A percentile compares a stretch with the other conserved stretches of the same genome.
Conservation (phyloP, 2,329 filamentous ascomycete genomes). For the Aspergillus sp. region DNA sequence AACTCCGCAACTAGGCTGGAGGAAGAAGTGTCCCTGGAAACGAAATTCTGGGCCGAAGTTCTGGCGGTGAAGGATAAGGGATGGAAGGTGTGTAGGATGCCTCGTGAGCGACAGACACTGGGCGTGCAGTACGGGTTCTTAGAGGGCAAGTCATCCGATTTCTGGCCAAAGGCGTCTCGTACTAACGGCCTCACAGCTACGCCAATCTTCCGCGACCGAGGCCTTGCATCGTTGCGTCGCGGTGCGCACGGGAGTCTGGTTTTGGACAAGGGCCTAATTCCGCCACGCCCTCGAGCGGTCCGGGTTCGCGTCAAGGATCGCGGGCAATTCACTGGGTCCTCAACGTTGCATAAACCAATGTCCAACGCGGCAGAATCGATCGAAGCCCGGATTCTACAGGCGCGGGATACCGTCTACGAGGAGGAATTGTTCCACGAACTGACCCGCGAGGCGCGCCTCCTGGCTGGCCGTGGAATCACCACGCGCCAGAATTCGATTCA, state of each 20-base stretch:
- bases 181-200: constrained; percentile 33
- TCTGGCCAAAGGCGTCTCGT: not conserved
- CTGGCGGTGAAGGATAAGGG: constrained; percentile 70
- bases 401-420: constrained; percentile 45
- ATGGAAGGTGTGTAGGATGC: constrained; percentile 75
- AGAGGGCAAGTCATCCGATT: constrained; percentile 49
- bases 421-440: constrained; percentile 86
- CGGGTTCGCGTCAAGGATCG: constrained; percentile 57
- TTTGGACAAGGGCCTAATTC: constrained; percentile 54
- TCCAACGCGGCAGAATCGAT: constrained; percentile 17
- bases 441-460: constrained; percentile 64
- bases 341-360: constrained; percentile 16
- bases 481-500: constrained; percentile 51
- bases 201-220: constrained; percentile 54
- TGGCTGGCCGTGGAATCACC: constrained; percentile 62
- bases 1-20: constrained; percentile 63
- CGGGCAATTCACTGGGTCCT: constrained; percentile 50
- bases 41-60: constrained; percentile 81
- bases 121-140: constrained; percentile 84
- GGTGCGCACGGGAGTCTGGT: constrained; percentile 64
- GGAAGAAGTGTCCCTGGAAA: constrained; percentile 68
- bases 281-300: constrained; percentile 49
- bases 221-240: constrained; percentile 71
- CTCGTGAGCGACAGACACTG: constrained; percentile 61
- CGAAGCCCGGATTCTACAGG: constrained; percentile 29